Conservation (phyloP, 768 basidiomycete genomes). For the Auricularia heimuer region DNA sequence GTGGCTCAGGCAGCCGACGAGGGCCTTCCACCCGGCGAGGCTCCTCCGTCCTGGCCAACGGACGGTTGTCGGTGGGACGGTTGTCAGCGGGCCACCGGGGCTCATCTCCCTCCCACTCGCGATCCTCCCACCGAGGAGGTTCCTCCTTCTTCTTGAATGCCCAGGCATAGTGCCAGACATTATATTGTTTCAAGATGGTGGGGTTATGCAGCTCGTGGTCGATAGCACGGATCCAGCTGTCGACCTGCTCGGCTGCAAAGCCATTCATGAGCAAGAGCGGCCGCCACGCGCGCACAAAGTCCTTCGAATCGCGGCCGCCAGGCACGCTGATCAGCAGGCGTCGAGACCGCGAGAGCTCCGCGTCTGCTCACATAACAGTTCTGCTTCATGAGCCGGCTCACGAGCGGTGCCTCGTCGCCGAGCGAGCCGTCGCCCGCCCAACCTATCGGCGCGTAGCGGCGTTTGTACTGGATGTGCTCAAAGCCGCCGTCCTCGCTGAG, state of each 20-base stretch:
- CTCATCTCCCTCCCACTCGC: no score
- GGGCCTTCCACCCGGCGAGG: no score
- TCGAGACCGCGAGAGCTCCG: background rate
- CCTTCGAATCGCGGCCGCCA: background rate
- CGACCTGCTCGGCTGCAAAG: background rate
- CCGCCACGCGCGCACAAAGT: background rate
- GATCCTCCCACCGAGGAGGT: no score
- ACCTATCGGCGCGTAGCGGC: background rate
- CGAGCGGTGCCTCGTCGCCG: background rate
- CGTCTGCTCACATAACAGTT: slow-evolving; percentile 1
- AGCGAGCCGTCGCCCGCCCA: background rate
- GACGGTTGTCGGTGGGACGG: no score
- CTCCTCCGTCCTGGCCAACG: no score
- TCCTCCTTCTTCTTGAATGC: background rate
- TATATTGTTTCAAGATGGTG: background rate
- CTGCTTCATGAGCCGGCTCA: background rate
- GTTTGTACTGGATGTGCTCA: background rate
- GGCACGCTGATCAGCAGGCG: background rate
- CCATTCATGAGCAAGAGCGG: background rate
- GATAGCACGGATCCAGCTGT: background rate
- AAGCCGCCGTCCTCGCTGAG: background rate
- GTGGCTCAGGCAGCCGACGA: no score
- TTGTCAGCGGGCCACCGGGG: no score
- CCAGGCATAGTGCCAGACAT: slow-evolving; percentile 1
- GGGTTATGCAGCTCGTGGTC: background rate